These are phyloP conservation scores for Fonsecaea monophora DNA, from an alignment of 2,329 filamentous ascomycete genomes.

Conservation along the genomic window DNA sequence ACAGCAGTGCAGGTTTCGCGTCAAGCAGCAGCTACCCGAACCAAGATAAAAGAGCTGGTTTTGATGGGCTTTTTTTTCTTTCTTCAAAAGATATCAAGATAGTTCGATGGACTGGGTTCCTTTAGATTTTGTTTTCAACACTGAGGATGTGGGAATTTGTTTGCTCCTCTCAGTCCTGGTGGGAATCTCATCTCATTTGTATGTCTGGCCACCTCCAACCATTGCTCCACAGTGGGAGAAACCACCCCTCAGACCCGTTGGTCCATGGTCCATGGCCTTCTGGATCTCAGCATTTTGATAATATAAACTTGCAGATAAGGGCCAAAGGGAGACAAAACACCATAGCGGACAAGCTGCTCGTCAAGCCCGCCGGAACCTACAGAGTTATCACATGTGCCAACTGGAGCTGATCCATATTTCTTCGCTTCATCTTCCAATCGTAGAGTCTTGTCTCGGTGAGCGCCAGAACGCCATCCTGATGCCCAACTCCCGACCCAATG, in stretches of 20 bases:
- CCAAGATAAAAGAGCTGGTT: neutral
- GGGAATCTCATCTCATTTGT: slow-evolving; percentile 29
- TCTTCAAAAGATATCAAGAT: slow-evolving; percentile 11
- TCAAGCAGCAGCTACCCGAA: slow-evolving; percentile 34
- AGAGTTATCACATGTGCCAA: slow-evolving; percentile 6
- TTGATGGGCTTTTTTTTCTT: neutral
- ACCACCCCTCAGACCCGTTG: neutral
- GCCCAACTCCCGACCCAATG: slow-evolving; percentile 59
- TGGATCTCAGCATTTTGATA: slow-evolving; percentile 10
- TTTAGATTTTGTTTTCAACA: neutral
- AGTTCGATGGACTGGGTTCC: slow-evolving; percentile 16
- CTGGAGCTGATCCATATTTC: neutral
- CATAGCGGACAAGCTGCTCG: slow-evolving; percentile 3
- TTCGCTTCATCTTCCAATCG: slow-evolving; percentile 25
- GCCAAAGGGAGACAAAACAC: neutral
- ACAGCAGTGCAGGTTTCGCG: slow-evolving; percentile 4
- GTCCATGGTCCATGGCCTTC: slow-evolving; percentile 4
- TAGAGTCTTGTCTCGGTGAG: slow-evolving; percentile 7
- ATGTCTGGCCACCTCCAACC: slow-evolving; percentile 17
- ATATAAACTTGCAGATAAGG: slow-evolving; percentile 12
- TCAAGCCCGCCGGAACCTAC: slow-evolving; percentile 6
- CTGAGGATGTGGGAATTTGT: slow-evolving; percentile 20
- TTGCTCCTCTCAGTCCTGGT: slow-evolving; percentile 29
- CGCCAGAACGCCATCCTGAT: slow-evolving; percentile 43
- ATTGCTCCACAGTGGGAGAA: neutral